phyloP scores from a whole-genome alignment of 208 protist species.

The Trypanosoma avium region DNA sequence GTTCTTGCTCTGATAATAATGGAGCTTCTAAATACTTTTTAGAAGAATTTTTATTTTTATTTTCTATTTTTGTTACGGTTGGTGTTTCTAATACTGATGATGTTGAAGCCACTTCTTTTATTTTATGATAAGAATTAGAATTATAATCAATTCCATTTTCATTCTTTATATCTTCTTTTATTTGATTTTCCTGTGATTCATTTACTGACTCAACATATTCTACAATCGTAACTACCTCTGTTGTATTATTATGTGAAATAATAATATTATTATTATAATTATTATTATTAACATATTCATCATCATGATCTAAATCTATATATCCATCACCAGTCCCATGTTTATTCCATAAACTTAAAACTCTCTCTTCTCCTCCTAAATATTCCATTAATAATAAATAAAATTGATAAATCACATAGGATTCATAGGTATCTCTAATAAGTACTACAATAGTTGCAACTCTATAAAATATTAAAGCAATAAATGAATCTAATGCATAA shows the following conservation, averaged over 20 bases:
- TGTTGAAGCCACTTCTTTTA: not conserved
- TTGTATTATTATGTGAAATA: no score
- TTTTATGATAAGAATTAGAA: not conserved
- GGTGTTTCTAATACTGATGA: not conserved
- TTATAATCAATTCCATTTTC: not conserved
- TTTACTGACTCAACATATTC: no score
- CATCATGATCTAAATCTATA: not conserved
- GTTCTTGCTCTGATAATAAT: not conserved
- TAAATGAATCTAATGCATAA: slow-evolving; percentile 30
- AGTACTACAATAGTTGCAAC: slow-evolving; percentile 31
- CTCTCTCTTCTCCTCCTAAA: slow-evolving; percentile 30
- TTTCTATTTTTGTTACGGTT: not conserved
- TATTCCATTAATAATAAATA: slow-evolving; percentile 50
- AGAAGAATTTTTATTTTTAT: no score
- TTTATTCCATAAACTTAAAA: slow-evolving; percentile 6
- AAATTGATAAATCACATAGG: slow-evolving; percentile 64
- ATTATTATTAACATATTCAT: no score
- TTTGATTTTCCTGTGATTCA: no score
- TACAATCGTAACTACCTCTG: no score
- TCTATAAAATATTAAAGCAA: slow-evolving; percentile 20
- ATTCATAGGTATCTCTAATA: slow-evolving; percentile 46
- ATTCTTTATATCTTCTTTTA: no score
- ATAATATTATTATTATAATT: no score
- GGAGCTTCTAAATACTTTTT: not conserved
- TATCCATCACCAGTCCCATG: slow-evolving; percentile 4